Conservation (phyloP, 2,329 filamentous ascomycete species). For the Phyllosticta ampelicida region DNA sequence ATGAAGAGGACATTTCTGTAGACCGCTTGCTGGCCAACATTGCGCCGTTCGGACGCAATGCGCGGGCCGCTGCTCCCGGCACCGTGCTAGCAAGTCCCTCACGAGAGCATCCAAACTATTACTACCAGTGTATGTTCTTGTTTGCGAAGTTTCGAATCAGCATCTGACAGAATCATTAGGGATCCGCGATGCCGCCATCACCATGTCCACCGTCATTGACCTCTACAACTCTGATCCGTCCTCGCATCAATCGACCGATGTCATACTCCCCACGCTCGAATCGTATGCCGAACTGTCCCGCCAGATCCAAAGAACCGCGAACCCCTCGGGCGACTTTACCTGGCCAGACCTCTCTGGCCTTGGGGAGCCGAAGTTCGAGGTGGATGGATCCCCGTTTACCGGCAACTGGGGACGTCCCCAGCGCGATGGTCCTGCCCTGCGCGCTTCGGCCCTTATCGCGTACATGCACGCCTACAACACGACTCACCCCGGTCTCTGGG, state of each 20-base stretch:
- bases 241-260: conserved; percentile 16
- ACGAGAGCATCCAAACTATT: conserved; percentile 31
- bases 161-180: conserved; percentile 16
- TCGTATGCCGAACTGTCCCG: conserved; percentile 25
- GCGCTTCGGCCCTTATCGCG: conserved; percentile 32
- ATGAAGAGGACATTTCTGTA: conserved; percentile 25
- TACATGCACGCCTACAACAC: conserved; percentile 32
- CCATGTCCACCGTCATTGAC: conserved; percentile 31
- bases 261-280: conserved; percentile 22
- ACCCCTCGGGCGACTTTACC: conserved; percentile 23
- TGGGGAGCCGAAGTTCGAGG: conserved; percentile 35
- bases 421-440: conserved; percentile 34
- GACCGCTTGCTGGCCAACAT: conserved; percentile 33
- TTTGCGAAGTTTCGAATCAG: not conserved
- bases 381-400: conserved; percentile 26
- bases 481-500: conserved; percentile 28
- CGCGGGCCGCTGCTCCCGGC: conserved; percentile 26
- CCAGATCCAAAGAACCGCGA: conserved; percentile 28
- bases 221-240: conserved; percentile 24
- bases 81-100: conserved; percentile 35
- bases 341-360: conserved; percentile 28
- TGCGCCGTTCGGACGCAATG: conserved; percentile 30
- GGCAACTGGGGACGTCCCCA: conserved; percentile 34
- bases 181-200: conserved; percentile 36
- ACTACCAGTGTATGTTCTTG: conserved; percentile 31